These are phyloP conservation scores for Lunularia cruciata DNA, from an alignment of 225 moss, liverwort and hornwort genomes.

Conservation along the genomic window DNA sequence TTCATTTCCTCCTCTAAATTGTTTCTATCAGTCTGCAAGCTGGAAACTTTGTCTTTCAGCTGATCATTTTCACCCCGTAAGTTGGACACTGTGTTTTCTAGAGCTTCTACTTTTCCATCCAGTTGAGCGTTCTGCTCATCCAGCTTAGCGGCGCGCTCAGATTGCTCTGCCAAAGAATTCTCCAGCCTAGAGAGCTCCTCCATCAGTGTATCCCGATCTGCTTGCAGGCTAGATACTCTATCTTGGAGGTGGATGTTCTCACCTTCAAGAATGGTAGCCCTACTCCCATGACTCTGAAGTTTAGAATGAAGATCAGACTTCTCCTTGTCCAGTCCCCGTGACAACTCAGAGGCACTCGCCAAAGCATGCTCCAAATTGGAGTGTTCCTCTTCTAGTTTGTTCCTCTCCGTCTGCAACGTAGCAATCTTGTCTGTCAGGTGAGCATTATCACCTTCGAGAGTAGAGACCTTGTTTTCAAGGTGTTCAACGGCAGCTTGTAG, in stretches of 20 bases:
- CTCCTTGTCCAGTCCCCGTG: neutral
- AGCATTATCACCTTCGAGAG: conserved; percentile 10
- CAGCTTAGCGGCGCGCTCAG: neutral
- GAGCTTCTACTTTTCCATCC: neutral
- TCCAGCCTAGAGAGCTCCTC: neutral
- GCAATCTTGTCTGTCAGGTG: conserved; percentile 17
- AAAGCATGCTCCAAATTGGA: conserved; percentile 11
- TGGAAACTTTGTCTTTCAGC: conserved; percentile 5
- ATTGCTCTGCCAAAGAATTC: neutral
- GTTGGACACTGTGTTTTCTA: neutral
- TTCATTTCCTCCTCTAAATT: conserved; percentile 17
- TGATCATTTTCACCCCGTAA: neutral
- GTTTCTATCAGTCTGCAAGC: conserved; percentile 13
- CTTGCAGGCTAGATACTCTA: neutral
- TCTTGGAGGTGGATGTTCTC: conserved; percentile 15
- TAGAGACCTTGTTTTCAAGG: conserved; percentile 15
- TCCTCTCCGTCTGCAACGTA: conserved; percentile 14
- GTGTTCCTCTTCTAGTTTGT: conserved; percentile 18
- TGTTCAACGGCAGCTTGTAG: conserved; percentile 1
- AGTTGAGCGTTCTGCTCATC: conserved; percentile 4
- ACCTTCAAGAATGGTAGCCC: neutral
- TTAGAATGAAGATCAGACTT: conserved; percentile 6
- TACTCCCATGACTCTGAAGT: conserved; percentile 7
- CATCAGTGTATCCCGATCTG: conserved; percentile 11
- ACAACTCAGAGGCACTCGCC: neutral